Evolutionary conservation across 352 stramenopile genomes (phyloP), one percentile per base, ranked within the genome.

Genomic region (Pythium utonaiense): DNA sequence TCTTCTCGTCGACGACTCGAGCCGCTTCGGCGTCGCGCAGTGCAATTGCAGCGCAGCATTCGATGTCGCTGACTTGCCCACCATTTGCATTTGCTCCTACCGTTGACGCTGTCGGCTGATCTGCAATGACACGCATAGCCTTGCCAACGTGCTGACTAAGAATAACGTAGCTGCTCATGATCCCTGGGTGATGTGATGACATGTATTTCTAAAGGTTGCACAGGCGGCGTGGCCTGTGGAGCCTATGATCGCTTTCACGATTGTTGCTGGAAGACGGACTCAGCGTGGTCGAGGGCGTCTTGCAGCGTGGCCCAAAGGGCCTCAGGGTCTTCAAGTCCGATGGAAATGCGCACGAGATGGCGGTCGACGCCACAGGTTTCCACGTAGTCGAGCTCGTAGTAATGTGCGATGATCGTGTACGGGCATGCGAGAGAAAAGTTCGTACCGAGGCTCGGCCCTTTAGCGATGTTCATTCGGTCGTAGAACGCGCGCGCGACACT

Each of bases 391-490:
- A 98, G 75, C 69, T 98, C 94, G 31, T 88, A 60, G 64, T 96
- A 98, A 63, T 98, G 94, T 1, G 94, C 94, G 1, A 98, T 69
- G 30, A 98, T 56, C 17, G 91, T 93, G 73, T 98, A 98, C 12
- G 94, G 91, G 71, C 88, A 98, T 17, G 77, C 75, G 16, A 98
- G 73, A 19, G 93, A 97, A 63, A 98, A 98, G 71, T 98, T 98
- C 1, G 93, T 98, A 34, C 94, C 94, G 21, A 98, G 82, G 33
- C 86, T 95, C 28, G 88, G 87, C 0, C 88, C 85, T 53, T 96
- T 97, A 25, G 86, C 88, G 33, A 95, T 69, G 36, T 78, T 75
- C 28, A 98, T 57, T 2, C 74, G 53, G 64, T 98, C 87, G 68
- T 97, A 98, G 56, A 98, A 98, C 7, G 74, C 77, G 62, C 81